Evolutionary conservation across 192 early-diverging fungal genomes (phyloP).

Genomic region (Lunasporangiospora selenospora): DNA sequence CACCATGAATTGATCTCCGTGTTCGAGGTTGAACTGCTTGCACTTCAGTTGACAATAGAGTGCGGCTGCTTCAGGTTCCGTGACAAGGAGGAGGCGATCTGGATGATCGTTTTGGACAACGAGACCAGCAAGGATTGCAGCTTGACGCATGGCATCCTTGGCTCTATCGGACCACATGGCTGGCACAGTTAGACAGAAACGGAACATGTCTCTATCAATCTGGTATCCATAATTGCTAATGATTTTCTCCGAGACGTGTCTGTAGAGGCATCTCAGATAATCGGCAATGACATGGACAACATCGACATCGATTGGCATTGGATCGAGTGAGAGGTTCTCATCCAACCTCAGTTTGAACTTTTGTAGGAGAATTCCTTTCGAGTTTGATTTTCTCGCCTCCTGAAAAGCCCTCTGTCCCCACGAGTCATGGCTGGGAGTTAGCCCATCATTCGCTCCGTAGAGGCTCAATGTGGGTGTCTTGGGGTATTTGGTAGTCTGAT

Average conservation of each 20-base stretch:
- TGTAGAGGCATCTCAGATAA: constrained; percentile 26
- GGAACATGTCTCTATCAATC: constrained; percentile 28
- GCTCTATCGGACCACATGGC: too few relatives aligned
- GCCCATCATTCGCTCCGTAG: constrained; percentile 35
- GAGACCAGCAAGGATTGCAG: constrained; percentile 25
- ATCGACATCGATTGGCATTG: constrained; percentile 50
- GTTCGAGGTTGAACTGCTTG: constrained; percentile 18
- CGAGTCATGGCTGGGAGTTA: constrained; percentile 1
- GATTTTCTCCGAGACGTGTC: constrained; percentile 19
- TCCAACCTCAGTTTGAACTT: constrained; percentile 59
- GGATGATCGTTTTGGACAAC: constrained; percentile 9
- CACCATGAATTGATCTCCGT: constrained; percentile 36
- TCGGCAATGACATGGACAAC: constrained; percentile 37
- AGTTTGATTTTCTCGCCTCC: too few relatives aligned
- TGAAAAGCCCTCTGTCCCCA: too few relatives aligned
- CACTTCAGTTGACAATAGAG: constrained; percentile 43
- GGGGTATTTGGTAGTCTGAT: constrained; percentile 47
- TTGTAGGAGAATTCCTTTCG: constrained; percentile 49
- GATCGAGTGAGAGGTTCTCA: constrained; percentile 43
- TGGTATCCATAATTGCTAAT: constrained; percentile 28
- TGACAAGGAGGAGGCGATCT: constrained; percentile 28
- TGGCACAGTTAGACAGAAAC: too few relatives aligned
- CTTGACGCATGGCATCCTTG: constrained; percentile 28
- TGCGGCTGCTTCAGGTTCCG: constrained; percentile 44
- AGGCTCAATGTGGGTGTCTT: constrained; percentile 55